Conservation (phyloP, 805 yeast genomes). For the Teunomyces funiuensis region DNA sequence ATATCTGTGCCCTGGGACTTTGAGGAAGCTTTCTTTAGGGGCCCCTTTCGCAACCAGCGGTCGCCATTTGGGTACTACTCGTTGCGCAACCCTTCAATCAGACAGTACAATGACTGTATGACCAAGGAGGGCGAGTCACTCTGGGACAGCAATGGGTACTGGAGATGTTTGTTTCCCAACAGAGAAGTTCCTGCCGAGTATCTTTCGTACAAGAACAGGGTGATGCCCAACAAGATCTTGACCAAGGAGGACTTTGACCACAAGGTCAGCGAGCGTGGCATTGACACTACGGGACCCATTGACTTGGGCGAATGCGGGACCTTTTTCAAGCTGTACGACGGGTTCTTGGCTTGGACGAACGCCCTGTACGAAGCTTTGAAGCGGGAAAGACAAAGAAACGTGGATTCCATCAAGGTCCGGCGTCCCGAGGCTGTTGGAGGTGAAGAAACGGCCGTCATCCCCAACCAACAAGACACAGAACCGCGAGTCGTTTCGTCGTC, state of each 20-base stretch:
- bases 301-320: conserved; percentile 52
- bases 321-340: conserved; percentile 65
- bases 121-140: conserved; percentile 65
- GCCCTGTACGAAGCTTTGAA: conserved; percentile 49
- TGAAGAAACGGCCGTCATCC: too few species aligned
- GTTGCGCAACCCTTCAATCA: conserved; percentile 56
- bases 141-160: conserved; percentile 84
- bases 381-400: conserved; percentile 19
- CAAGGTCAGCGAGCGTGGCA: conserved; percentile 15
- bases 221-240: conserved; percentile 32
- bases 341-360: conserved; percentile 66
- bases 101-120: conserved; percentile 62
- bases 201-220: conserved; percentile 25
- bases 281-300: conserved; percentile 15
- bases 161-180: conserved; percentile 88
- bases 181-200: conserved; percentile 33
- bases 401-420: too few species aligned
- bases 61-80: conserved; percentile 49
- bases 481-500: conserved; percentile 27
- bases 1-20: conserved; percentile 5
- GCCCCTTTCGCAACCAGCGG: not conserved
- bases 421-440: too few species aligned
- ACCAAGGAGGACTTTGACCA: conserved; percentile 61
- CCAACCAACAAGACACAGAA: not conserved
- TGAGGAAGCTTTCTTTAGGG: conserved; percentile 1